These are phyloP conservation scores for Aethionema arabicum DNA, from an alignment of 345 rosid species.

Conservation along the genomic window DNA sequence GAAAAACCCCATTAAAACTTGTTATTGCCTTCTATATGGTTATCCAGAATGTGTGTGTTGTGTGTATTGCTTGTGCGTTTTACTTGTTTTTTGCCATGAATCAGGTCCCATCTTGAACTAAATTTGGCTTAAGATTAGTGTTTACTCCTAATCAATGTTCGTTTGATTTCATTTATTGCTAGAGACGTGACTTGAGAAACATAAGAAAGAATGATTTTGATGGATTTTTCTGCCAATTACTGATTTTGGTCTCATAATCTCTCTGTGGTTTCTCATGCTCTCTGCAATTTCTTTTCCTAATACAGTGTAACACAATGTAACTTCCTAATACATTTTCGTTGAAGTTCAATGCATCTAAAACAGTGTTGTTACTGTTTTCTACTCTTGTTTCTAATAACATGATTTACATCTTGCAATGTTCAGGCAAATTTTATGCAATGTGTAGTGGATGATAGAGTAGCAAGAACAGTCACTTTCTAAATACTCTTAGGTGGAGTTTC, in stretches of 20 bases:
- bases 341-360: neutral
- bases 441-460: slow-evolving; percentile 79
- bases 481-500: slow-evolving; percentile 91
- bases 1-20: neutral
- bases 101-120: neutral
- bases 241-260: slow-evolving; percentile 13
- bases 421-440: slow-evolving; percentile 94
- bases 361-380: neutral
- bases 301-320: too few species aligned
- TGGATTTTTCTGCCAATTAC: neutral
- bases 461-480: slow-evolving; percentile 85
- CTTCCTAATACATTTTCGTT: neutral
- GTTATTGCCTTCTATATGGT: neutral
- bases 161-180: too few species aligned
- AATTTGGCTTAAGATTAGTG: neutral
- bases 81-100: neutral
- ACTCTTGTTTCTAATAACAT: slow-evolving; percentile 21
- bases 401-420: slow-evolving; percentile 28
- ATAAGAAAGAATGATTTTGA: slow-evolving; percentile 5
- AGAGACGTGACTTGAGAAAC: neutral
- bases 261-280: slow-evolving; percentile 4
- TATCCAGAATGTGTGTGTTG: neutral
- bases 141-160: too few species aligned
- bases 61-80: neutral
- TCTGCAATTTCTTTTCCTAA: neutral